These are phyloP conservation scores for Perkinsus olseni DNA, from an alignment of 169 alveolate genomes.

Conservation along the genomic window DNA sequence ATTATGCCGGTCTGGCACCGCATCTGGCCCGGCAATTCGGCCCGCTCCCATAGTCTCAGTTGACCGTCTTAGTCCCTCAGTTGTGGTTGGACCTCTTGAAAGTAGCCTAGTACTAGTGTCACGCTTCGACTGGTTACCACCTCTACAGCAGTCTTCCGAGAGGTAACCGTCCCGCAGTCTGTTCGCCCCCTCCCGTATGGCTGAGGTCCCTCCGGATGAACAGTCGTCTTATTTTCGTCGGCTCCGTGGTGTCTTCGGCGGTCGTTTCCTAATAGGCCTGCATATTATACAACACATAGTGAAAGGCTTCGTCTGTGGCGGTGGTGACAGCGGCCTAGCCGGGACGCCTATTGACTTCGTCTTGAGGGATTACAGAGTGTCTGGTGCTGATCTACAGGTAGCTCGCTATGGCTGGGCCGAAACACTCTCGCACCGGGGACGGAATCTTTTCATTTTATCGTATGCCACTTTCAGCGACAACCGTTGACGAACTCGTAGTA, in stretches of 20 bases:
- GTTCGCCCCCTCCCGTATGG: background rate
- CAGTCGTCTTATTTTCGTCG: background rate
- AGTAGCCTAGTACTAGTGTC: too few species aligned
- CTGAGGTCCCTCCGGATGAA: background rate
- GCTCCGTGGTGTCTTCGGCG: background rate
- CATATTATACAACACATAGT: background rate
- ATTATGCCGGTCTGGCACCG: too few species aligned
- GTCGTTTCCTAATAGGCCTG: background rate
- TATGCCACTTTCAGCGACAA: too few species aligned
- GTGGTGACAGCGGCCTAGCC: background rate
- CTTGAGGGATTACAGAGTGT: background rate
- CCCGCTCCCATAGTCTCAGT: too few species aligned
- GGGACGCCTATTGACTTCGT: background rate
- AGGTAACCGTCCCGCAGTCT: too few species aligned
- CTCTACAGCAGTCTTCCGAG: too few species aligned
- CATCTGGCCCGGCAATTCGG: too few species aligned
- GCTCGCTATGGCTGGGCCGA: background rate
- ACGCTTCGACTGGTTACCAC: too few species aligned
- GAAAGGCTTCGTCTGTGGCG: constrained; percentile 12
- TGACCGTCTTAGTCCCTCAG: too few species aligned
- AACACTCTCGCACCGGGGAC: background rate
- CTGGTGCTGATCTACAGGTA: background rate
- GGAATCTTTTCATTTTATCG: too few species aligned
- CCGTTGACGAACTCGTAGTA: too few species aligned
- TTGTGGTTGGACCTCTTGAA: too few species aligned